Percentiles rank a stretch among this genome's conserved stretches.
phyloP scores from a whole-genome alignment of 306 rosid genomes.

The barrel medic (Medicago truncatula) region DNA sequence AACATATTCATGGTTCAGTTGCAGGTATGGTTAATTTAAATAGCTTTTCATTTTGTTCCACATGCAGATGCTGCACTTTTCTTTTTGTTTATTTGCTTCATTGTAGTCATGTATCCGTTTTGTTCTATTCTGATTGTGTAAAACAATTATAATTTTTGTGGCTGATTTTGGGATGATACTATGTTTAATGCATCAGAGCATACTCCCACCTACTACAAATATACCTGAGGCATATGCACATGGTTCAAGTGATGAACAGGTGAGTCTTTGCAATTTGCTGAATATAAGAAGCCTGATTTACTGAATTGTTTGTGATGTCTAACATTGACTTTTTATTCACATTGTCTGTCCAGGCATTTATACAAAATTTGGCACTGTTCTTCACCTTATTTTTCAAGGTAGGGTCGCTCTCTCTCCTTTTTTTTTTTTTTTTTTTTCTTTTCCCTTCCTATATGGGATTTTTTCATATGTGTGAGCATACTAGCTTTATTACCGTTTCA shows the following conservation, averaged over 20 bases:
- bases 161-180: slow-evolving; percentile 25
- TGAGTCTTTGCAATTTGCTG: slow-evolving; percentile 35
- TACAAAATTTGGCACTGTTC: slow-evolving; percentile 92
- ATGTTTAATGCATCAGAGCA: slow-evolving; percentile 50
- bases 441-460: no score
- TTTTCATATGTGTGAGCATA: slow-evolving; percentile 6
- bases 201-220: slow-evolving; percentile 83
- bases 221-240: slow-evolving; percentile 88
- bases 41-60: background rate
- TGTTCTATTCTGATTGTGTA: background rate
- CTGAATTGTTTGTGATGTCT: slow-evolving; percentile 20
- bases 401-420: slow-evolving; percentile 28
- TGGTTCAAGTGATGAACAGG: slow-evolving; percentile 93
- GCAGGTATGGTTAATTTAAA: slow-evolving; percentile 63
- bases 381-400: slow-evolving; percentile 93
- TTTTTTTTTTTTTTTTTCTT: no score
- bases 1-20: slow-evolving; percentile 85
- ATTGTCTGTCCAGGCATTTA: slow-evolving; percentile 67
- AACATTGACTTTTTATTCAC: background rate
- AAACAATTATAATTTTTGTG: slow-evolving; percentile 15
- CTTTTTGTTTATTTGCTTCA: background rate
- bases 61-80: background rate
- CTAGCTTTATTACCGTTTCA: slow-evolving; percentile 4
- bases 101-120: slow-evolving; percentile 10
- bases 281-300: background rate